phyloP scores from a whole-genome alignment of 345 rosid genomes.

The Brassica carinata region DNA sequence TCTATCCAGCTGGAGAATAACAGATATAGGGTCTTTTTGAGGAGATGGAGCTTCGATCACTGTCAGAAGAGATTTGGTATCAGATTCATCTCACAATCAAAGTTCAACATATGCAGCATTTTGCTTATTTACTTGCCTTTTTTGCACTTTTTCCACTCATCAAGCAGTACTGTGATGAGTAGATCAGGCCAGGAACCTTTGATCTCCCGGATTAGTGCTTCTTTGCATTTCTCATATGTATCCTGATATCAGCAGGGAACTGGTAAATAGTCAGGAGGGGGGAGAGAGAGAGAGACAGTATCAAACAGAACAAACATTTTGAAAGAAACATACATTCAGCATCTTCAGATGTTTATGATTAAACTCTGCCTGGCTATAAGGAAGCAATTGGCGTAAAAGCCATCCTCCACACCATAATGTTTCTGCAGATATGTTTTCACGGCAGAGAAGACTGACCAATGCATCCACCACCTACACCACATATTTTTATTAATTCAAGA shows the following conservation, averaged over 20 bases:
- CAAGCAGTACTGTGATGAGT: constrained; percentile 62
- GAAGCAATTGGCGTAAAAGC: constrained; percentile 96
- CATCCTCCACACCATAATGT: constrained; percentile 97
- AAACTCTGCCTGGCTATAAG: constrained; percentile 83
- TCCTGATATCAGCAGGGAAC: constrained; percentile 51
- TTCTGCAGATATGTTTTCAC: constrained; percentile 84
- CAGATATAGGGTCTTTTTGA: constrained; percentile 73
- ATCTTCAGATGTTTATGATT: constrained; percentile 70
- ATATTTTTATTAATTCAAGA: constrained; percentile 23
- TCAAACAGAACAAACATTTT: constrained; percentile 5
- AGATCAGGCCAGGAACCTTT: constrained; percentile 90
- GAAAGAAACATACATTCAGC: constrained; percentile 56
- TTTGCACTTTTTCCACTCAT: constrained; percentile 98
- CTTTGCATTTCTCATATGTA: constrained; percentile 60
- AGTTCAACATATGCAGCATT: constrained; percentile 11
- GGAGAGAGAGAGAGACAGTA: neutral
- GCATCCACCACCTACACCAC: constrained; percentile 81
- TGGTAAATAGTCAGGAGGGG: neutral
- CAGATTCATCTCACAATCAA: constrained; percentile 22
- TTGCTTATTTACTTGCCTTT: constrained; percentile 55
- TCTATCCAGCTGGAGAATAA: constrained; percentile 63
- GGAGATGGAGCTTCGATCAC: constrained; percentile 93
- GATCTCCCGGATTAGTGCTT: constrained; percentile 57
- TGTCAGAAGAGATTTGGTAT: constrained; percentile 40
- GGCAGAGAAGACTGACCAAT: constrained; percentile 82